Base-by-base conservation (phyloP, 768 basidiomycete genomes). In the Paxillus rubicundulus region DNA sequence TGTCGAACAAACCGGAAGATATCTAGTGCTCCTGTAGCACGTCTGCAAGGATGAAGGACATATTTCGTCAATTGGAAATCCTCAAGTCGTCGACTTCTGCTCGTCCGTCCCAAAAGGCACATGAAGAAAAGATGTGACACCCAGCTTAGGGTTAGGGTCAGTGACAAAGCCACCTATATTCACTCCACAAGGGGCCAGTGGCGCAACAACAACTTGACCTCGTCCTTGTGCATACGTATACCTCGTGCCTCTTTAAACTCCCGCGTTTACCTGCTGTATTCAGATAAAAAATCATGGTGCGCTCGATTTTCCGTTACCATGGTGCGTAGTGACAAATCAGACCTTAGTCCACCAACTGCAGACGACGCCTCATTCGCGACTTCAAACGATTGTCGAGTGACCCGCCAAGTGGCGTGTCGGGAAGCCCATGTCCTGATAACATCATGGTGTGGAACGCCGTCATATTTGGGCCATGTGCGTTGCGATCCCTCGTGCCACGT, bases 391-490 rank as follows among this genome's bases (percentile, higher is more conserved):
- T 99, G 40, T 92, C 92, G 42, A 86, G 86, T 20, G 97, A 98
- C 66, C 95, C 96, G 4, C 97, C 97, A 0, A 87, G 89, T 48
- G 97, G 97, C 6, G 93, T 99, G 60, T 95, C 92, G 4, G 97
- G 96, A 13, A 95, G 92, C 63, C 96, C 97, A 66, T 94, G 92
- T 66, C 87, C 92, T 2, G 97, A 98, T 68, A 98, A 98, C 69
- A 97, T 99, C 71, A 97, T 98, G 93, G 80, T 98, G 14, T 99
- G 97, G 97, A 99, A 99, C 64, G 97, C 97, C 2, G 97, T 99
- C 52, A 99, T 99, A 57, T 98, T 99, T 66, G 97, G 97, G 3
- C 97, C 97, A 71, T 88, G 96, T 94, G 53, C 64, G 87, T 73
- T 16, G 33, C n/a, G 7, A 4, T 27, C 20, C 16, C 9, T 36